These are phyloP conservation scores for Comarum palustre DNA, from an alignment of 306 rosid species.

Conservation along the genomic window DNA sequence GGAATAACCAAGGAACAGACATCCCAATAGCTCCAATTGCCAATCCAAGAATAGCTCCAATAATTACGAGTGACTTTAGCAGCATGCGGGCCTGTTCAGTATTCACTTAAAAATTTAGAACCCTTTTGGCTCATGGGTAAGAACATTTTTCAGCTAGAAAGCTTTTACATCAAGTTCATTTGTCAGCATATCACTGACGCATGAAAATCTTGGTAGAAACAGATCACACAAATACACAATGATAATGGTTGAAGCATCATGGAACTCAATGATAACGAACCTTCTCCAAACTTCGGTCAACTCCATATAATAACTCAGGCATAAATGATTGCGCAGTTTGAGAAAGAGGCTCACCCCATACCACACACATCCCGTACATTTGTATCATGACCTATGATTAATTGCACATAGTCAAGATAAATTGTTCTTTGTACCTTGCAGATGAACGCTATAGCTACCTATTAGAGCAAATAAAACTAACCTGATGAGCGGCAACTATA, in stretches of 20 bases:
- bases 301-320: constrained; percentile 80
- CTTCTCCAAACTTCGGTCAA: constrained; percentile 59
- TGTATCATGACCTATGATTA: constrained; percentile 80
- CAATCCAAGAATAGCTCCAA: constrained; percentile 65
- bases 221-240: not conserved
- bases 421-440: not conserved
- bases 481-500: constrained; percentile 93
- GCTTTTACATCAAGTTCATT: not conserved
- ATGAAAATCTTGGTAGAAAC: not conserved
- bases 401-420: constrained; percentile 1
- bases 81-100: constrained; percentile 62
- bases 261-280: constrained; percentile 34
- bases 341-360: constrained; percentile 95
- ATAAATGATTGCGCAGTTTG: constrained; percentile 95
- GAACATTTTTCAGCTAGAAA: not conserved
- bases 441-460: not conserved
- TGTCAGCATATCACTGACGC: not conserved
- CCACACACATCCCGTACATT: constrained; percentile 62
- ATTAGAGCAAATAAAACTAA: constrained; percentile 24
- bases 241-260: not conserved
- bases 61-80: constrained; percentile 66
- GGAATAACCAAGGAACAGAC: constrained; percentile 70
- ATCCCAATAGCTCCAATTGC: constrained; percentile 69
- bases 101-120: constrained; percentile 1
- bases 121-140: not conserved